Conservation (phyloP, 371 early-diverging fungal species). For the Mortierella sp. region DNA sequence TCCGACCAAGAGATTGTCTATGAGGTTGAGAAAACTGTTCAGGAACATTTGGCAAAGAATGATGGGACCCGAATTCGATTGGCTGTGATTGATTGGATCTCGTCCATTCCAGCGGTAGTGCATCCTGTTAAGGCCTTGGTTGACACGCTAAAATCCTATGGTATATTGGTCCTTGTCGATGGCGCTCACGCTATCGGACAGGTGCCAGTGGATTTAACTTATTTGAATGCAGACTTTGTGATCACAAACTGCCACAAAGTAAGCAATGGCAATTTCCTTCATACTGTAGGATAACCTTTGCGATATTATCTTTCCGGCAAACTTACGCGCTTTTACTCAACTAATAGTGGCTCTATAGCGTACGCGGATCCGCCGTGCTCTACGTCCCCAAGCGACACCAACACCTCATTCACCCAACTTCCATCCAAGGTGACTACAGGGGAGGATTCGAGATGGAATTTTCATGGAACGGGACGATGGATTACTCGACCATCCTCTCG, state of each 20-base stretch:
- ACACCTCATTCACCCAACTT: constrained; percentile 61
- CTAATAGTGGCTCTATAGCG: constrained; percentile 74
- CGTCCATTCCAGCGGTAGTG: constrained; percentile 63
- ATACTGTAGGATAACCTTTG: too few relatives aligned
- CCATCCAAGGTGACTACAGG: constrained; percentile 60
- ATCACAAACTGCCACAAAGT: constrained; percentile 74
- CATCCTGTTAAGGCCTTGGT: constrained; percentile 73
- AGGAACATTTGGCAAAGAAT: constrained; percentile 56
- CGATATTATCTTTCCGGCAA: too few relatives aligned
- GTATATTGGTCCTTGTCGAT: constrained; percentile 74
- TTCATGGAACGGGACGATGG: constrained; percentile 64
- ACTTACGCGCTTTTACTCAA: background rate
- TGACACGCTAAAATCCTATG: constrained; percentile 60
- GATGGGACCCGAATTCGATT: constrained; percentile 59
- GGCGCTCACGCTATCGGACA: constrained; percentile 83
- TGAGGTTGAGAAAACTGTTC: constrained; percentile 50
- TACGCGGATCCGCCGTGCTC: constrained; percentile 71
- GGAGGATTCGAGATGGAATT: constrained; percentile 59
- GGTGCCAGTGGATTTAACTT: constrained; percentile 68
- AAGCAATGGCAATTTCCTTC: background rate
- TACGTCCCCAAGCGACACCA: constrained; percentile 69
- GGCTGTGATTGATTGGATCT: constrained; percentile 71
- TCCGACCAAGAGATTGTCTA: constrained; percentile 55
- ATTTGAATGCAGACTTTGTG: constrained; percentile 74
- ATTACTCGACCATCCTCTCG: constrained; percentile 62